Conservation (phyloP, 306 rosid genomes). For the Castanea sativa region DNA sequence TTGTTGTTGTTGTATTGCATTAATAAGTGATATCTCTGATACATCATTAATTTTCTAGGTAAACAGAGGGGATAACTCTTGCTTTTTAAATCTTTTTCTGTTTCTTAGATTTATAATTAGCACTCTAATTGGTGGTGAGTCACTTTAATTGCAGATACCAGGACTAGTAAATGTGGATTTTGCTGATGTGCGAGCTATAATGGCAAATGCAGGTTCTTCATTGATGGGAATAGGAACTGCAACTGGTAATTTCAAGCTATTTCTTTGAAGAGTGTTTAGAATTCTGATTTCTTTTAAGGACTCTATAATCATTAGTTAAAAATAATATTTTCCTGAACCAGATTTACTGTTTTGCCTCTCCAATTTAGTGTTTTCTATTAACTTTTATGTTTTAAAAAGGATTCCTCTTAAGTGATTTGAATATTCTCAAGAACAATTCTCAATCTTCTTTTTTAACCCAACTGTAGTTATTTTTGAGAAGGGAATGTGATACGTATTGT, state of each 20-base stretch:
- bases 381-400: background rate
- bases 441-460: background rate
- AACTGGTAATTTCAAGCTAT: conserved; percentile 50
- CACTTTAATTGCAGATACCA: conserved; percentile 62
- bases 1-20: too few relatives aligned
- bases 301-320: conserved; percentile 1
- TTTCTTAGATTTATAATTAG: background rate
- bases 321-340: background rate
- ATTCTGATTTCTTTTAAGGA: background rate
- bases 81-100: background rate
- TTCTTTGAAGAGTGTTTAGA: background rate
- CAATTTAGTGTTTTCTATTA: background rate
- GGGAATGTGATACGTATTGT: background rate
- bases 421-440: background rate
- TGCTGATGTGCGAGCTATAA: conserved; percentile 94
- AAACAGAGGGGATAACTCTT: background rate
- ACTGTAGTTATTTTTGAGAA: background rate
- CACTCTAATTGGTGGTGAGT: too few relatives aligned
- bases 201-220: conserved; percentile 96
- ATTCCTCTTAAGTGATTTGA: background rate
- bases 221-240: conserved; percentile 96
- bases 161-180: conserved; percentile 93
- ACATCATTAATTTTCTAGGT: background rate
- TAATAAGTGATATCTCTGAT: background rate
- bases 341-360: background rate